phyloP scores from a whole-genome alignment of 2,329 filamentous ascomycete species.

The Arthrobotrys pseudoclavata region DNA sequence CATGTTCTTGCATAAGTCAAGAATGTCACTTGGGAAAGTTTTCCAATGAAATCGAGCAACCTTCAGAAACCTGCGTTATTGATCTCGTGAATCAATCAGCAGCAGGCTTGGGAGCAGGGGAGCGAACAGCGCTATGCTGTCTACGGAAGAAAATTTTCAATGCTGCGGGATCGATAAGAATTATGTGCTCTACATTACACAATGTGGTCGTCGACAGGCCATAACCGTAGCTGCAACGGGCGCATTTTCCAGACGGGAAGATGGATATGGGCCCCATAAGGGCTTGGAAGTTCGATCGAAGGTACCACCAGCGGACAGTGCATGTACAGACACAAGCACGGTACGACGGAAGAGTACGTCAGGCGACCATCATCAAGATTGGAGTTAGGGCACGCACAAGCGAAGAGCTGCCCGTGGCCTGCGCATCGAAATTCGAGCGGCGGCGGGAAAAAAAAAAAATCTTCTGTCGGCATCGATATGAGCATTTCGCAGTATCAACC shows the following conservation, averaged over 20 bases:
- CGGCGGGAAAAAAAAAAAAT: constrained; percentile 41
- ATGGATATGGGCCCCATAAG: constrained; percentile 34
- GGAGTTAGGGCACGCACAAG: constrained; percentile 58
- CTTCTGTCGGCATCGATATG: constrained; percentile 47
- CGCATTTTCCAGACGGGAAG: constrained; percentile 49
- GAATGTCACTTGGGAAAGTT: constrained; percentile 43
- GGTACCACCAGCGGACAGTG: constrained; percentile 27
- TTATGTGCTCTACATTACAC: constrained; percentile 17
- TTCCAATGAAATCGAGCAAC: constrained; percentile 24
- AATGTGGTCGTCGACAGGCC: constrained; percentile 33
- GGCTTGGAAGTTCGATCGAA: constrained; percentile 22
- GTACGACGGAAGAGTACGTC: constrained; percentile 53
- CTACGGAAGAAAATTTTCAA: constrained; percentile 49
- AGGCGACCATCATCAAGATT: constrained; percentile 59
- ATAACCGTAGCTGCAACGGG: constrained; percentile 39
- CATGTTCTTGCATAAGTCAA: constrained; percentile 58
- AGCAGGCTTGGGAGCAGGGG: constrained; percentile 55
- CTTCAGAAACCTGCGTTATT: constrained; percentile 29
- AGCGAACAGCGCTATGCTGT: constrained; percentile 50
- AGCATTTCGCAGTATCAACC: constrained; percentile 31
- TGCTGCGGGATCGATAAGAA: constrained; percentile 55
- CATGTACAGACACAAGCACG: constrained; percentile 48
- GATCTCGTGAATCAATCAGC: constrained; percentile 59
- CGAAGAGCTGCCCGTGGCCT: constrained; percentile 46
- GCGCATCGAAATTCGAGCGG: constrained; percentile 48